Conservation (phyloP, 2,329 filamentous ascomycete genomes). For the Pseudocercospora fijiensis region DNA sequence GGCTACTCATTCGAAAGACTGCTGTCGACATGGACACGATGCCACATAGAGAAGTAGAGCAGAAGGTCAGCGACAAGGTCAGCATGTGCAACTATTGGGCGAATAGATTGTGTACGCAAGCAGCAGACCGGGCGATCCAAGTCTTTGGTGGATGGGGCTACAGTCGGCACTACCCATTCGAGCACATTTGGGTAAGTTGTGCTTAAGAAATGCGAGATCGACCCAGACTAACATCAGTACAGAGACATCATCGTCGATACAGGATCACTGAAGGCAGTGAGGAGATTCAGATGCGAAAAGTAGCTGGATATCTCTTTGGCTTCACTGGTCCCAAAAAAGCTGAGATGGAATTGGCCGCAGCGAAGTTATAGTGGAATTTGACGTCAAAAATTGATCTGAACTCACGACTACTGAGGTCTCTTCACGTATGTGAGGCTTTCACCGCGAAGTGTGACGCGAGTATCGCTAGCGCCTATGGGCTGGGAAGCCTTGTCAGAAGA, state of each 20-base stretch:
- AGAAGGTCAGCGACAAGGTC: slow-evolving; percentile 60
- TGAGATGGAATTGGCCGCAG: slow-evolving; percentile 22
- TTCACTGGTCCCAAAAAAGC: slow-evolving; percentile 49
- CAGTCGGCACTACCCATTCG: slow-evolving; percentile 32
- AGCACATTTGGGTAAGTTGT: background rate
- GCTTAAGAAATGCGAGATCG: too few species aligned
- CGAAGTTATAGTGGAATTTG: slow-evolving; percentile 21
- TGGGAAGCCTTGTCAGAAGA: background rate
- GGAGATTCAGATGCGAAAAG: slow-evolving; percentile 66
- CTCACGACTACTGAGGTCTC: background rate
- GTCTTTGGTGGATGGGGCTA: slow-evolving; percentile 62
- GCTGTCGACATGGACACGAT: slow-evolving; percentile 61
- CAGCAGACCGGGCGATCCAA: slow-evolving; percentile 63
- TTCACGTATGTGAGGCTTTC: background rate
- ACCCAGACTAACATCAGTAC: slow-evolving; percentile 65
- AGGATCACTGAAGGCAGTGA: slow-evolving; percentile 65
- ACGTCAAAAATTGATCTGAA: background rate
- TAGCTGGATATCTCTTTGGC: slow-evolving; percentile 60
- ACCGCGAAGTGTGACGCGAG: background rate
- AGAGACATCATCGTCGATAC: slow-evolving; percentile 63
- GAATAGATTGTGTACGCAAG: slow-evolving; percentile 59
- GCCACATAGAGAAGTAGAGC: slow-evolving; percentile 56
- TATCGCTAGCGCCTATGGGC: background rate
- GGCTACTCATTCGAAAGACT: slow-evolving; percentile 60
- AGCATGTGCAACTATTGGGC: slow-evolving; percentile 67